Evolutionary conservation across 2,329 filamentous ascomycete species (phyloP).

Genomic region (Colletotrichum trifolii): DNA sequence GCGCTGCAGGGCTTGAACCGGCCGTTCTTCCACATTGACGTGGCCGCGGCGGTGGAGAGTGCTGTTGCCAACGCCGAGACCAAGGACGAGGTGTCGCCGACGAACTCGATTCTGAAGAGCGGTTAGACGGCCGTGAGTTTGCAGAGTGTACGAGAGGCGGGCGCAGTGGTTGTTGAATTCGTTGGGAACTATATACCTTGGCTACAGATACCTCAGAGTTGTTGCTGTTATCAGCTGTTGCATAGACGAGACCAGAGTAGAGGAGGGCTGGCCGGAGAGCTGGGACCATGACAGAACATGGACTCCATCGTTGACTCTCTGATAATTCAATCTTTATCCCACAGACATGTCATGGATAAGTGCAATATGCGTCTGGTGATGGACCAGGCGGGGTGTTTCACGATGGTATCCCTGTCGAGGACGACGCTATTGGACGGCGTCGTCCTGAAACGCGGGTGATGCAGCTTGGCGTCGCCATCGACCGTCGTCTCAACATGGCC

Average conservation of each 20-base stretch:
- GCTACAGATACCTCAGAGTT: slow-evolving; percentile 21
- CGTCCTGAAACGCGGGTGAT: slow-evolving; percentile 29
- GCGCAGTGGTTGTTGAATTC: not conserved
- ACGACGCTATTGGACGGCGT: not conserved
- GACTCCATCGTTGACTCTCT: too few relatives aligned
- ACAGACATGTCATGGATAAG: not conserved
- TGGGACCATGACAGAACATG: too few relatives aligned
- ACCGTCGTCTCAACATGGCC: not conserved
- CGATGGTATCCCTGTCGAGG: slow-evolving; percentile 6
- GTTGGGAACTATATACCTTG: not conserved
- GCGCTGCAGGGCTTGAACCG: slow-evolving; percentile 59
- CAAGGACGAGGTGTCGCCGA: slow-evolving; percentile 29
- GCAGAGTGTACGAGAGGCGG: slow-evolving; percentile 2
- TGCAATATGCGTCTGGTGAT: not conserved
- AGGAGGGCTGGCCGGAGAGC: too few relatives aligned
- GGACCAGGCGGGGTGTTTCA: slow-evolving; percentile 6
- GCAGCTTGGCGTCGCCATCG: slow-evolving; percentile 23
- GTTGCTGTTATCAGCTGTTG: slow-evolving; percentile 14
- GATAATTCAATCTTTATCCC: not conserved
- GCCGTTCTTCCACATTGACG: slow-evolving; percentile 64
- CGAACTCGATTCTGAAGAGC: slow-evolving; percentile 33
- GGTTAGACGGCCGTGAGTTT: slow-evolving; percentile 9
- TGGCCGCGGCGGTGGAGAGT: slow-evolving; percentile 60
- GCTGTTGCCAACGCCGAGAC: slow-evolving; percentile 49
- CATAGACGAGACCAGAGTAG: not conserved